Evolutionary conservation across 768 basidiomycete species (phyloP).

Genomic region (Amanita pallidorosea): DNA sequence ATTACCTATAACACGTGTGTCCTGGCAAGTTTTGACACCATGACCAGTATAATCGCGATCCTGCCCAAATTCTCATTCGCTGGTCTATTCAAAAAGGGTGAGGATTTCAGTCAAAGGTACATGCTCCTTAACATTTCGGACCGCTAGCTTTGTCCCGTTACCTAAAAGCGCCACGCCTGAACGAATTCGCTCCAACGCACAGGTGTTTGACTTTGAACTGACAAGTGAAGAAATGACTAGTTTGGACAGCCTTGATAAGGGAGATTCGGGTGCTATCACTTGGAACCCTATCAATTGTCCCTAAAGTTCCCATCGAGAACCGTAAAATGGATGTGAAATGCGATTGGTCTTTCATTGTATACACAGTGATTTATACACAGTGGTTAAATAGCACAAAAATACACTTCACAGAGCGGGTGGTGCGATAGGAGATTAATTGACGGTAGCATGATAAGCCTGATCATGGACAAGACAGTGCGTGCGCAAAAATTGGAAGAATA

Average conservation of each 20-base stretch:
- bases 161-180: slow-evolving; percentile 68
- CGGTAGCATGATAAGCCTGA: neutral
- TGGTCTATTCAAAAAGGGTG: slow-evolving; percentile 87
- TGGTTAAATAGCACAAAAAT: slow-evolving; percentile 5
- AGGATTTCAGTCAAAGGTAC: slow-evolving; percentile 12
- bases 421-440: slow-evolving; percentile 1
- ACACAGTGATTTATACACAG: neutral
- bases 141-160: slow-evolving; percentile 63
- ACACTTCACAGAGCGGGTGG: neutral
- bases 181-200: slow-evolving; percentile 63
- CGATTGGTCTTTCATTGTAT: neutral
- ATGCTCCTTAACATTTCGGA: neutral
- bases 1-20: slow-evolving; percentile 4
- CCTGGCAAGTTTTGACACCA: neutral
- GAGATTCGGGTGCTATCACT: slow-evolving; percentile 58
- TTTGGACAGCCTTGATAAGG: slow-evolving; percentile 64
- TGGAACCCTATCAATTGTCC: slow-evolving; percentile 76
- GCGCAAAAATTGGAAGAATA: neutral
- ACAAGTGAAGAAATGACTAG: slow-evolving; percentile 48
- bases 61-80: slow-evolving; percentile 75
- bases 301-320: slow-evolving; percentile 11
- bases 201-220: slow-evolving; percentile 71
- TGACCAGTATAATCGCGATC: slow-evolving; percentile 42
- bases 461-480: neutral
- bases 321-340: neutral